Evolutionary conservation across 306 rosid species (phyloP), one percentile per base, ranked within the genome.

Genomic region (Castanea mollissima): DNA sequence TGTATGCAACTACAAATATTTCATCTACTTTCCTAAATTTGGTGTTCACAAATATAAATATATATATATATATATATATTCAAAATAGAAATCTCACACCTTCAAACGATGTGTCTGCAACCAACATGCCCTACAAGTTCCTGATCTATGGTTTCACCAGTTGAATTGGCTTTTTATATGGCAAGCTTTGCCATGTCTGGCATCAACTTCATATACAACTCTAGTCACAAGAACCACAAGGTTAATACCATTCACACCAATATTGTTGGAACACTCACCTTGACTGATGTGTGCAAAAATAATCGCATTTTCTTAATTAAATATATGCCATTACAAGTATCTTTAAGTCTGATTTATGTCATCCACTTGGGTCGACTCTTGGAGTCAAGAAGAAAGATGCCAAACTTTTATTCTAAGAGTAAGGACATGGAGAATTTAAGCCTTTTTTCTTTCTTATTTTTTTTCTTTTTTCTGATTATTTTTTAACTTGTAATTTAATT

Each of bases 391-490:
- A 93, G 74, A 83, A 89, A 15, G 97, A 90, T 85, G 41, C 92
- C 98, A 63, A 93, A 93, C 74, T 93, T 89, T 83, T 91, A 93
- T 76, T 93, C 98, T 83, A 91, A 93, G 81, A 91, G 93, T 51
- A 93, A 93, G 76, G 91, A 97, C 73, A 90, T 91, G 98, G 95
- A 1, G 2, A 41, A 41, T 41, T 41, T 41, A 41, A 41, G 46
- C 46, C 46, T 41, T 41, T 41, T 38, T 7, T 8, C 2, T 7
- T 38, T 38, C 2, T 7, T 38, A 1, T 0, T 32, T 32, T 34
- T 6, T 38, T 38, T 38, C 9, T 7, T 1, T 38, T 38, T 6
- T 35, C 9, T 35, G 2, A 38, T 7, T 38, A 38, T 38, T 41
- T 41, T 41, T 41, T 41, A 41, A 41, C 46, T 8, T 41, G 46